Evolutionary conservation across 345 rosid species (phyloP).

Genomic region (Murraya koenigii): DNA sequence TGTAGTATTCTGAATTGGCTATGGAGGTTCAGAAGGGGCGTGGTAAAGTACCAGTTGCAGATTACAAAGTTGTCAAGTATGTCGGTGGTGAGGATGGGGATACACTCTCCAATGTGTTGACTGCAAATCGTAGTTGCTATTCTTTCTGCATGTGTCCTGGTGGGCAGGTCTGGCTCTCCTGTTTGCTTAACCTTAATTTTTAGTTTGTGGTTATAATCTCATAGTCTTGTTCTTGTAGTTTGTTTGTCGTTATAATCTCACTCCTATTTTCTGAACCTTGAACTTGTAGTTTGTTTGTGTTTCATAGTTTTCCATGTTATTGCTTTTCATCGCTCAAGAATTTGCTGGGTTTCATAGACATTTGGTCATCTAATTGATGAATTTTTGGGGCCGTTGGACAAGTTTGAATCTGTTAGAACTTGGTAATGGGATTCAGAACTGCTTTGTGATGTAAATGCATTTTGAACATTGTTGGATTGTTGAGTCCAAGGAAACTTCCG

Average conservation of each 20-base stretch:
- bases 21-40: constrained; percentile 67
- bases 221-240: background rate
- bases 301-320: background rate
- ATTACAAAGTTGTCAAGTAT: constrained; percentile 79
- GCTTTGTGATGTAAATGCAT: background rate
- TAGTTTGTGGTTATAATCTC: background rate
- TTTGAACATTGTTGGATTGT: background rate
- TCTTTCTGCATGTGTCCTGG: constrained; percentile 99
- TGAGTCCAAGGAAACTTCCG: background rate
- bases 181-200: background rate
- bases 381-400: background rate
- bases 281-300: background rate
- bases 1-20: constrained; percentile 76
- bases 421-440: background rate
- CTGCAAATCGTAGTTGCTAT: constrained; percentile 67
- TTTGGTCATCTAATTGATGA: background rate
- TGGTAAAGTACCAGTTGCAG: constrained; percentile 94
- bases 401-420: background rate
- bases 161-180: constrained; percentile 66
- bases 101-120: constrained; percentile 19
- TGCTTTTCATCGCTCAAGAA: background rate
- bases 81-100: constrained; percentile 38
- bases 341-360: background rate
- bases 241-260: no score
- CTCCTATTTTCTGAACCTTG: constrained; percentile 4